Conservation (phyloP, 148 eudicot species). For the Nepenthes gracilis region DNA sequence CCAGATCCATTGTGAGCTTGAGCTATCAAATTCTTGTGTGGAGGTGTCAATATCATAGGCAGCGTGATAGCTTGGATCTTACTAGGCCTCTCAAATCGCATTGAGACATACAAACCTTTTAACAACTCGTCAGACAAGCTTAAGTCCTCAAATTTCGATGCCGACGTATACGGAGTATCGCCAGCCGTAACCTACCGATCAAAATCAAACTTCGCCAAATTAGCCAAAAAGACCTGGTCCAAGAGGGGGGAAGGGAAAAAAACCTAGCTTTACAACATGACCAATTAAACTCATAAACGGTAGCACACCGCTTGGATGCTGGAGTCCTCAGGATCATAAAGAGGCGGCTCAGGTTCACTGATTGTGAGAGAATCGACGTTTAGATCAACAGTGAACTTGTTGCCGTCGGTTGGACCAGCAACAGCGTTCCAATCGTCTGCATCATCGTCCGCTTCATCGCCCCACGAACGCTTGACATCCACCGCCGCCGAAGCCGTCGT, state of each 20-base stretch:
- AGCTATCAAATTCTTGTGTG: constrained; percentile 56
- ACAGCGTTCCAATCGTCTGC: too few species aligned
- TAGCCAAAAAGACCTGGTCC: too few species aligned
- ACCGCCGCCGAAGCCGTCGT: constrained; percentile 8
- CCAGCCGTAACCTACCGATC: constrained; percentile 50
- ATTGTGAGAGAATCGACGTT: constrained; percentile 12
- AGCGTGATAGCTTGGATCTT: constrained; percentile 57
- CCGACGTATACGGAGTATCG: constrained; percentile 72
- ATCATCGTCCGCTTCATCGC: constrained; percentile 28
- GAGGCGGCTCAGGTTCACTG: constrained; percentile 11
- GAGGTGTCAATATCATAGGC: constrained; percentile 69
- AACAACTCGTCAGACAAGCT: constrained; percentile 55
- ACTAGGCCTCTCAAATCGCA: constrained; percentile 88
- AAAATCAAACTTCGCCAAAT: constrained; percentile 2
- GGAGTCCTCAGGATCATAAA: constrained; percentile 58
- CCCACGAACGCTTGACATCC: constrained; percentile 20
- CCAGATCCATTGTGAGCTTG: constrained; percentile 97
- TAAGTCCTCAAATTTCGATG: constrained; percentile 73
- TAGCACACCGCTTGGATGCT: constrained; percentile 58
- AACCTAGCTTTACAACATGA: not conserved
- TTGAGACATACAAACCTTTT: constrained; percentile 76
- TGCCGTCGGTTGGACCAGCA: constrained; percentile 12
- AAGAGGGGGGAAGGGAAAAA: too few species aligned
- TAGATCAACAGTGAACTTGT: not conserved
- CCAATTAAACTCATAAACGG: not conserved